These are phyloP conservation scores for Wallacemonas sp. DNA, from an alignment of 208 protist genomes.

Conservation along the genomic window DNA sequence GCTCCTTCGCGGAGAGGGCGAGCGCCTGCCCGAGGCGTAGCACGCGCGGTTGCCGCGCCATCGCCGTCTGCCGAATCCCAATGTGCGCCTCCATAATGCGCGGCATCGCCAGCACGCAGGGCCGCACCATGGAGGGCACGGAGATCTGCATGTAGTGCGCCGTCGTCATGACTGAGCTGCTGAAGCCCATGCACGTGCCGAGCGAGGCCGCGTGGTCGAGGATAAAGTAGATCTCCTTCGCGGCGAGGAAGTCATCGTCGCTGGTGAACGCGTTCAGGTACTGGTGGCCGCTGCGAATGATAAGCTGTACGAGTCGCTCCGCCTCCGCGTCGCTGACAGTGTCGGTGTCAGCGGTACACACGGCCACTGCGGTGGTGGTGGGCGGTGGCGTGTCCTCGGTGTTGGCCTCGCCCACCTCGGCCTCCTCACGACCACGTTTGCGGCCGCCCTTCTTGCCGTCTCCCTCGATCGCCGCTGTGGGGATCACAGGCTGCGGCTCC, in stretches of 20 bases:
- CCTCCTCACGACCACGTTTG: background rate
- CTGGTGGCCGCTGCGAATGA: conserved; percentile 26
- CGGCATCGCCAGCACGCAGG: conserved; percentile 36
- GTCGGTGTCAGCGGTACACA: background rate
- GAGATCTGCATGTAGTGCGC: conserved; percentile 38
- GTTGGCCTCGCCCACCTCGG: background rate
- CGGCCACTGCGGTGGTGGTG: no score
- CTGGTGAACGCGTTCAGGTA: conserved; percentile 47
- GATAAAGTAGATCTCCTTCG: conserved; percentile 49
- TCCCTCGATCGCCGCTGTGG: background rate
- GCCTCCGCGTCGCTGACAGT: background rate
- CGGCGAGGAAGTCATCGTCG: conserved; percentile 70
- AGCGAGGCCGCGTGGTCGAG: conserved; percentile 31
- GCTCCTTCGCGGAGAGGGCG: conserved; percentile 49
- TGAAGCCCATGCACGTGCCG: conserved; percentile 27
- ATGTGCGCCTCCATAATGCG: conserved; percentile 33
- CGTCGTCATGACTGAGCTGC: conserved; percentile 24
- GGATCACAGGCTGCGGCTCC: background rate
- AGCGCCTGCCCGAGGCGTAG: conserved; percentile 68
- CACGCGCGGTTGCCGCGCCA: conserved; percentile 62
- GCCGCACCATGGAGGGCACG: conserved; percentile 45
- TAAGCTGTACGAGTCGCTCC: conserved; percentile 22
- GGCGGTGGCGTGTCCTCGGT: no score
- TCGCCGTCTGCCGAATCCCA: conserved; percentile 34
- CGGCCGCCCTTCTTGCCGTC: background rate